Evolutionary conservation across 176 grass and related monocot genomes (phyloP), one percentile per base, ranked within the genome.

Genomic region (Microstegium vimineum): DNA sequence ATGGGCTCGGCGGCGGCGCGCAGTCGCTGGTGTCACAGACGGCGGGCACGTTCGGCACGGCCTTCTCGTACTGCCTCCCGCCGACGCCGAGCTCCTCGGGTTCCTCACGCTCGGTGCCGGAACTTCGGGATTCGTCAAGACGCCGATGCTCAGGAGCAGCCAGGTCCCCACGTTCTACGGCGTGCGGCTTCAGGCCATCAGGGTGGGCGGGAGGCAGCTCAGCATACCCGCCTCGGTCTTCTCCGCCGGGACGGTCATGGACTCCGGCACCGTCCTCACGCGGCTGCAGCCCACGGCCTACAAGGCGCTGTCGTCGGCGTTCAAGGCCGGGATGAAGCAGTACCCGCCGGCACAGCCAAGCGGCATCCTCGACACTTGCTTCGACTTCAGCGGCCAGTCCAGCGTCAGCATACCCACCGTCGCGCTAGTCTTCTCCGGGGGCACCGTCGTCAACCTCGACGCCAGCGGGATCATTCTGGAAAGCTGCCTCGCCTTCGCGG

Each of bases 191-290:
- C 17, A 75, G 26, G 85, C 62, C 28, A 91, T 94, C 34, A 43
- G 23, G 18, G 94, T 97, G 9, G 87, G 71, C 12, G 87, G 91
- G 11, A 45, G 69, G 18, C 62, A 68, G 57, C 10, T 94, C 23
- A 16, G 31, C 9, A 37, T 97, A 9, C 6, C 73, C 13, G 1
- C 83, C 6, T 63, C 72, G 1, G 91, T 70, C 35, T 97, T 97
- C 82, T 23, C 82, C 5, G 65, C 72, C 20, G 89, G 87, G 9
- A 80, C 85, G 9, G 66, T 97, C 65, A 90, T 97, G 28, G 94
- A 97, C 71, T 97, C 94, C 6, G 94, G 94, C 42, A 97, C 94
- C 8, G 82, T 97, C 43, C 90, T 97, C 85, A 90, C 85, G 5
- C 78, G 85, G 54, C 67, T 92, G 31, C 94, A 87, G 32, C 37